phyloP scores from a whole-genome alignment of 768 basidiomycete genomes.

The Trametes cinnabarina region DNA sequence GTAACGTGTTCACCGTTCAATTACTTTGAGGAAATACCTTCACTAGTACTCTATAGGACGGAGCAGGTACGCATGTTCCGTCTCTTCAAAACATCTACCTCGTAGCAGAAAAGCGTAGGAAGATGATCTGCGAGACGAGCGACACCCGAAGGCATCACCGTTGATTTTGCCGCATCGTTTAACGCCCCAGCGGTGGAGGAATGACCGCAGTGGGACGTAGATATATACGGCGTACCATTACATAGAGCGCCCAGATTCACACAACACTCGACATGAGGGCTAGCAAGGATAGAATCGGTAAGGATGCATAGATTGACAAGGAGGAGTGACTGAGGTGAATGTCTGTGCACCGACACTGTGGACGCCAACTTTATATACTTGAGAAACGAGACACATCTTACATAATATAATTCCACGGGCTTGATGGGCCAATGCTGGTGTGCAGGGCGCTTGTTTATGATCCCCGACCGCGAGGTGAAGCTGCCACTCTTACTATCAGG shows the following conservation, averaged over 20 bases:
- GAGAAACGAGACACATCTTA: too few species aligned
- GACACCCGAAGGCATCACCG: constrained; percentile 28
- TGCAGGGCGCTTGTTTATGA: not conserved
- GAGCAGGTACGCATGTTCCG: constrained; percentile 19
- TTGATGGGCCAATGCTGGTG: not conserved
- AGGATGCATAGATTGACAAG: too few species aligned
- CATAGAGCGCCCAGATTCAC: too few species aligned
- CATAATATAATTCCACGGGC: not conserved
- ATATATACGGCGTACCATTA: constrained; percentile 15
- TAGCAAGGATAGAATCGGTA: too few species aligned
- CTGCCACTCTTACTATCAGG: not conserved
- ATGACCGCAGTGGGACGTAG: constrained; percentile 35
- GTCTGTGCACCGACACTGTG: too few species aligned
- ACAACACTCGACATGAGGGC: too few species aligned
- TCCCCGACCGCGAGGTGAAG: not conserved
- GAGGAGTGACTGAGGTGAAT: too few species aligned
- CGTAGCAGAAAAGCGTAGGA: constrained; percentile 35
- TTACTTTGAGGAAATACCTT: too few species aligned
- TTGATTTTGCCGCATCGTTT: constrained; percentile 64
- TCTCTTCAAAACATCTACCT: constrained; percentile 49
- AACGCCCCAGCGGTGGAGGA: constrained; percentile 52
- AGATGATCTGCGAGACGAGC: constrained; percentile 53
- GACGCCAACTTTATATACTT: too few species aligned
- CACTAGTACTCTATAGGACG: too few species aligned
- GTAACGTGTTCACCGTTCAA: too few species aligned